Percentiles rank a stretch among this genome's conserved stretches.
Evolutionary conservation across 1,284 basidiomycete genomes (phyloP).

Genomic region (Hemileia vastatrix): DNA sequence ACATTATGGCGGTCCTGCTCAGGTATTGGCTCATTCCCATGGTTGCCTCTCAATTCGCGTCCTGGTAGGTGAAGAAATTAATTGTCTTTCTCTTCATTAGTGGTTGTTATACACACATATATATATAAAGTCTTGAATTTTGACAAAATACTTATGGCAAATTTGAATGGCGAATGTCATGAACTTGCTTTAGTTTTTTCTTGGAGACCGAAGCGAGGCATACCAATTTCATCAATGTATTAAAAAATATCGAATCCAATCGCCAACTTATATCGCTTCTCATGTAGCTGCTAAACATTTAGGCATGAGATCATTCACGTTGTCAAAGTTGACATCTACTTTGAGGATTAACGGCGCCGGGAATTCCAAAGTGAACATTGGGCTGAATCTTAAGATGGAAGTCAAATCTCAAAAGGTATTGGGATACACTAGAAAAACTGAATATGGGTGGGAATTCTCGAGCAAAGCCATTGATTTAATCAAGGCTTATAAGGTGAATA

Average conservation of each 20-base stretch:
- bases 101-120: not conserved
- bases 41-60: slow-evolving; percentile 64
- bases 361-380: slow-evolving; percentile 76
- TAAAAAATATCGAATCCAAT: too few species aligned
- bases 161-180: not conserved
- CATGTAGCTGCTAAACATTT: slow-evolving; percentile 63
- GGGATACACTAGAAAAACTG: slow-evolving; percentile 78
- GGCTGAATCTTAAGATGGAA: slow-evolving; percentile 92
- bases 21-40: slow-evolving; percentile 63
- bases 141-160: slow-evolving; percentile 9
- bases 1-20: slow-evolving; percentile 87
- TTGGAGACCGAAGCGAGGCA: too few species aligned
- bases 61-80: slow-evolving; percentile 53
- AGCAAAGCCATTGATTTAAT: slow-evolving; percentile 73
- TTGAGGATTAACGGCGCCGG: slow-evolving; percentile 71
- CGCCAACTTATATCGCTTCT: slow-evolving; percentile 63
- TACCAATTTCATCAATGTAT: too few species aligned
- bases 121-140: slow-evolving; percentile 13
- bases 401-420: slow-evolving; percentile 91
- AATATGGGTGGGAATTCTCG: slow-evolving; percentile 85
- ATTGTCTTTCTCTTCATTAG: slow-evolving; percentile 1
- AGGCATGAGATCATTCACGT: slow-evolving; percentile 60
- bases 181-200: slow-evolving; percentile 59
- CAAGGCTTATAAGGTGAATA: slow-evolving; percentile 64
- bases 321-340: slow-evolving; percentile 84